Base-by-base conservation (phyloP, 2,329 filamentous ascomycete genomes). In the Trematosphaeria pertusa region DNA sequence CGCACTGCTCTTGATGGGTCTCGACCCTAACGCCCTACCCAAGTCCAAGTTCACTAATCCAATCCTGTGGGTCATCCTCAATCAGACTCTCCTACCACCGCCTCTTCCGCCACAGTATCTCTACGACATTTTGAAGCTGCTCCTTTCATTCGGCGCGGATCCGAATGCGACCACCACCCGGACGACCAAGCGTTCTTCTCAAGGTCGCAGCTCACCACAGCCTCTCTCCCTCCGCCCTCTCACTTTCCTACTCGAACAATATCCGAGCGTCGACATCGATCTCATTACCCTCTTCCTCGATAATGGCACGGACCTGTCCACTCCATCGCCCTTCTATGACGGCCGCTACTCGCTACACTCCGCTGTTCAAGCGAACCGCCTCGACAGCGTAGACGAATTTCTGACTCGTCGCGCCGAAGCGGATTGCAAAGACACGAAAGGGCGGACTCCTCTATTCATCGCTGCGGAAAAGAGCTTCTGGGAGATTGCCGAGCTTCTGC, bases 341-440 rank as follows among this genome's bases (percentile, higher is more conserved):
- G 54, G 58, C 3, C 57, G 62, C n/a, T 52, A 48, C 31, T 61
- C 65, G 12, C 48, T 68, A 7, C 65, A 68, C 36, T 63, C 64
- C 0, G 61, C 65, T 8, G 54, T 58, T 6, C 52, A 55, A 32
- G 55, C 56, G 7, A 61, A 62, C 20, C 61, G 62, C 3, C 28
- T 59, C 15, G 62, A 66, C 15, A 41, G 63, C 9, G 52, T 65
- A 5, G 58, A 65, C 3, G 52, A 61, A 28, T 50, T 66, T n/a
- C 39, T 67, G 3, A 43, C 45, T 5, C 54, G 58, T 9, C 31
- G 53, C 3, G 50, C 51, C 1, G 48, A 66, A 19, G 31, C 56
- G 17, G 54, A 66, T 24, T 50, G 48, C 32, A 19, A 32, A 1
- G 62, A 67, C 38, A 17, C 40, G 2, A 40, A 45, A 28, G 46